These are phyloP conservation scores for Neofusicoccum ribis DNA, from an alignment of 2,329 filamentous ascomycete genomes.

Conservation along the genomic window DNA sequence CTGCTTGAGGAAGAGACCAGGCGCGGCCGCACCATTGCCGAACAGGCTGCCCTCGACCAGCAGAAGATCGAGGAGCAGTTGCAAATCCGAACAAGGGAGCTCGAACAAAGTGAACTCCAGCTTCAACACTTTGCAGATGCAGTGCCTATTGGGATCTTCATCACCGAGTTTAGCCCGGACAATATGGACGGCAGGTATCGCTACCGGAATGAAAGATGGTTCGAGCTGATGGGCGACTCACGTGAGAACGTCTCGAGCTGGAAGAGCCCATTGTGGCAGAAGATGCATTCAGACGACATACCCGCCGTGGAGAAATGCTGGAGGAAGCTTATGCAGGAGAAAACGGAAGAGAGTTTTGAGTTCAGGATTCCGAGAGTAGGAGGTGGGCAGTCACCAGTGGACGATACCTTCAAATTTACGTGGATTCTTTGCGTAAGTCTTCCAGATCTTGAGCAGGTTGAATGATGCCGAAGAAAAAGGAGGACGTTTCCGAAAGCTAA, in stretches of 20 bases:
- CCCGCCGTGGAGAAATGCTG: background rate
- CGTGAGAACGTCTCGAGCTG: slow-evolving; percentile 1
- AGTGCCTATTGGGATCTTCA: slow-evolving; percentile 18
- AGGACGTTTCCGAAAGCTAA: background rate
- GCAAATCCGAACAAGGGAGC: slow-evolving; percentile 6
- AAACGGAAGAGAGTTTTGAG: slow-evolving; percentile 13
- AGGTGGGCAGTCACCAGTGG: background rate
- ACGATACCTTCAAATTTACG: slow-evolving; percentile 4
- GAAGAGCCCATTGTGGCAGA: slow-evolving; percentile 16
- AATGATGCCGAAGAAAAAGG: background rate
- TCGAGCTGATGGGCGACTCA: slow-evolving; percentile 18
- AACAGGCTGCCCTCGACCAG: slow-evolving; percentile 36
- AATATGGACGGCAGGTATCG: slow-evolving; percentile 19
- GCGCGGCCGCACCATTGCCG: slow-evolving; percentile 24
- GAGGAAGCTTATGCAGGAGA: slow-evolving; percentile 16
- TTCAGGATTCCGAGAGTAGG: slow-evolving; percentile 10
- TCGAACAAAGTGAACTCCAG: slow-evolving; percentile 18
- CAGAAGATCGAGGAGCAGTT: slow-evolving; percentile 27
- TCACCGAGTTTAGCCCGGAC: slow-evolving; percentile 16
- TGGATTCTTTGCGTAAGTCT: slow-evolving; percentile 17
- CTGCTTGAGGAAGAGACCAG: slow-evolving; percentile 36
- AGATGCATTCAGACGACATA: slow-evolving; percentile 13
- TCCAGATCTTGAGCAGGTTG: background rate
- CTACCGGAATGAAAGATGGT: slow-evolving; percentile 22
- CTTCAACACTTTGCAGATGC: slow-evolving; percentile 19